phyloP scores from a whole-genome alignment of 176 grass and related monocot genomes.

The Ampelocalamus luodianensis region DNA sequence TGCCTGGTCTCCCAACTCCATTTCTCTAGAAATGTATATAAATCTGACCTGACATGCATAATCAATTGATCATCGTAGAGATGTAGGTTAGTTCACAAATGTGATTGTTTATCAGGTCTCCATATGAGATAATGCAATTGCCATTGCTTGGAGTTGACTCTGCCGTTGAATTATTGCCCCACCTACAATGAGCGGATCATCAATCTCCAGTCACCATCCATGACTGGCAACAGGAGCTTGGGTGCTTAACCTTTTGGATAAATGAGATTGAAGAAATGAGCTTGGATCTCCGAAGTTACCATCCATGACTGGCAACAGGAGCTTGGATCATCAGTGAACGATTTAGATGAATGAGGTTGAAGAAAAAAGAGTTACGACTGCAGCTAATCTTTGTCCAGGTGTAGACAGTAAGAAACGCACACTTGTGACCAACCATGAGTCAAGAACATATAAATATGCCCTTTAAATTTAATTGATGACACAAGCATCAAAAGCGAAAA shows the following conservation, averaged over 20 bases:
- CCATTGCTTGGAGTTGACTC: not conserved
- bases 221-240: too few relatives aligned
- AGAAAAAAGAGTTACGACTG: not conserved
- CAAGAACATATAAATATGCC: not conserved
- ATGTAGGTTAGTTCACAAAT: not conserved
- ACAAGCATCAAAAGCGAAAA: not conserved
- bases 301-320: not conserved
- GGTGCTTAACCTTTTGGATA: too few relatives aligned
- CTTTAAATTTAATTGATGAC: not conserved
- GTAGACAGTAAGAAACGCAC: not conserved
- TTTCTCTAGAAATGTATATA: conserved; percentile 24
- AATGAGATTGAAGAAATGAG: too few relatives aligned
- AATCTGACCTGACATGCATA: not conserved
- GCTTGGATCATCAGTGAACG: not conserved
- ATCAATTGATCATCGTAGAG: not conserved
- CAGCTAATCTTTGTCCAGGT: not conserved
- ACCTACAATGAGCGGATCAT: not conserved
- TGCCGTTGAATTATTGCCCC: not conserved
- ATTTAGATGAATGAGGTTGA: not conserved
- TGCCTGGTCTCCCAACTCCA: conserved; percentile 81
- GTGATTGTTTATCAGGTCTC: too few relatives aligned
- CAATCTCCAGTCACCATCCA: not conserved
- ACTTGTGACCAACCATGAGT: not conserved
- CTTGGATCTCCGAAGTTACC: too few relatives aligned
- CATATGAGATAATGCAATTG: too few relatives aligned